Percentiles rank a stretch among this genome's conserved stretches.
phyloP scores from a whole-genome alignment of 1,139 yeast species.

The Geotrichum histeridarum region DNA sequence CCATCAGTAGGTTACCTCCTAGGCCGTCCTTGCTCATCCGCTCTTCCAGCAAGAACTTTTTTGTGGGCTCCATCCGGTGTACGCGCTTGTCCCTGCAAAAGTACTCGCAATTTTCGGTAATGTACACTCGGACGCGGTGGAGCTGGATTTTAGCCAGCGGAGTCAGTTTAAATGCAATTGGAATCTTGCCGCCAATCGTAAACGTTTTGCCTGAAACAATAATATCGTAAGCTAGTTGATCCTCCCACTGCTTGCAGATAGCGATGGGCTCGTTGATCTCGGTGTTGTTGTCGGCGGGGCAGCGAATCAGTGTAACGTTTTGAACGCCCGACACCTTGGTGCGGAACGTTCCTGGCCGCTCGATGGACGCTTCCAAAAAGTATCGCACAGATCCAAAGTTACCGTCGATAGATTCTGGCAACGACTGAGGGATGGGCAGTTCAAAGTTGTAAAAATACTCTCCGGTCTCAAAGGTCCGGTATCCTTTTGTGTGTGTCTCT shows the following conservation, averaged over 20 bases:
- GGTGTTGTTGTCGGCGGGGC: constrained; percentile 69
- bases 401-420: constrained; percentile 78
- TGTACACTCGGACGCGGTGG: constrained; percentile 76
- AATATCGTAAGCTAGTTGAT: constrained; percentile 80
- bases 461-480: constrained; percentile 61
- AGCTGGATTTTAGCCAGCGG: constrained; percentile 84
- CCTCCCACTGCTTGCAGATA: constrained; percentile 89
- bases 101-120: constrained; percentile 86
- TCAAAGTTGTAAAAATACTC: constrained; percentile 91
- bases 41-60: constrained; percentile 73
- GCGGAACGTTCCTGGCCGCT: constrained; percentile 80
- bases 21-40: constrained; percentile 60
- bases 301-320: constrained; percentile 64
- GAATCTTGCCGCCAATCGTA: constrained; percentile 74
- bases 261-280: constrained; percentile 93
- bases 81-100: constrained; percentile 80
- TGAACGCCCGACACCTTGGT: constrained; percentile 60
- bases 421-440: constrained; percentile 72
- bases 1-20: constrained; percentile 37
- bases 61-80: constrained; percentile 84
- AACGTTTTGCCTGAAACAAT: constrained; percentile 79
- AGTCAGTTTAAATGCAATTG: constrained; percentile 74
- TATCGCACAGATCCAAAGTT: constrained; percentile 79
- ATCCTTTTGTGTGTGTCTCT: constrained; percentile 23
- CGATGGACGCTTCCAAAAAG: constrained; percentile 60